Base-by-base conservation (phyloP, 2,329 filamentous ascomycete genomes). In the Penicillium crustosum region DNA sequence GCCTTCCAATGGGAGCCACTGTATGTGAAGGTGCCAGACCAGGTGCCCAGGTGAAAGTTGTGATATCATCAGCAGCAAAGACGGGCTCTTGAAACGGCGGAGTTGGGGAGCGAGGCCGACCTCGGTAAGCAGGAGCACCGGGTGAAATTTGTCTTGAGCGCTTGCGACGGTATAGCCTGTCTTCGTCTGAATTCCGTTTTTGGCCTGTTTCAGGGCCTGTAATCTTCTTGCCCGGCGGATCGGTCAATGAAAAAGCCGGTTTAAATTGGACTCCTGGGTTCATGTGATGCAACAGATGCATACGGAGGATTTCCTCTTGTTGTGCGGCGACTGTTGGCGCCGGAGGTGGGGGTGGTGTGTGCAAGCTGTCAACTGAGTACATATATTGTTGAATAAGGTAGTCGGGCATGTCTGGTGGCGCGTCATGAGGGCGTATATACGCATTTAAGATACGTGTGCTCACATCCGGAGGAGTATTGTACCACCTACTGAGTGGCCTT, bases 401-500 rank as follows among this genome's bases (percentile, higher is more conserved):
- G 44, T 65, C 63, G 25, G 61, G 55, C 8, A 61, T 27, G 4
- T 38, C 36, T 17, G 7, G 19, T 19, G 57, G 48, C 10, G 62
- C 58, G 23, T 63, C 38, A 6, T 6, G 7, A 13, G 66, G 67
- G 21, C 67, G 55, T 10, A 36, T 19, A 35, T 49, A 68, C 0
- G 31, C 52, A 2, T 42, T 43, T 2, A 52, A 25, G 13, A 56
- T 39, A 13, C 6, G 31, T n/a, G 45, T 49, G 8, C 17, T 27
- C 10, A n/a, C 13, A 9, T 21, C n/a, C 19, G 67, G 65, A 21
- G 48, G 39, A 3, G 56, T 21, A 7, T 63, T 60, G 41, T 68
- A 68, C 39, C 58, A 57, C n/a, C 66, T 61, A 44, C 70, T 72
- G 29, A 70, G 49, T 21, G 68, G 69, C 21, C 57, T 9, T 42